Conservation (phyloP, 139 green algal species). For the Nannochloris sp. region DNA sequence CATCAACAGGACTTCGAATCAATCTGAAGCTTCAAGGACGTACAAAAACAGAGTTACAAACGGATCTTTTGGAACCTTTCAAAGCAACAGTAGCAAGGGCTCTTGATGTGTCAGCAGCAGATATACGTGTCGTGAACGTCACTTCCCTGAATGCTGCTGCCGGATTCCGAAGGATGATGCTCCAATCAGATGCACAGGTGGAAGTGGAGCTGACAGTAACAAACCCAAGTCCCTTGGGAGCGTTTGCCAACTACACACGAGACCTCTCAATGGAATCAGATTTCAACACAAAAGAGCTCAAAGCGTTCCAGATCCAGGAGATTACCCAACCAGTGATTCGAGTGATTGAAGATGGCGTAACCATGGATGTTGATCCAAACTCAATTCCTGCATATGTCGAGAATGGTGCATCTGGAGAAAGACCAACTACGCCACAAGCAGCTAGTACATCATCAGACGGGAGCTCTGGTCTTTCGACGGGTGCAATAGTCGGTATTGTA, state of each 20-base stretch:
- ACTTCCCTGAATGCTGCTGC: not conserved
- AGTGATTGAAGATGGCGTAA: not conserved
- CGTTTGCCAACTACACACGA: not conserved
- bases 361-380: conserved; percentile 5
- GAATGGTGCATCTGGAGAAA: not conserved
- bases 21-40: not conserved
- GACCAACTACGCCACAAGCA: not conserved
- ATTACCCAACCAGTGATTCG: not conserved
- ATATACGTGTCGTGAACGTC: not conserved
- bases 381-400: not conserved
- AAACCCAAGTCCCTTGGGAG: not conserved
- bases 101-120: not conserved
- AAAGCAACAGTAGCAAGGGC: not conserved
- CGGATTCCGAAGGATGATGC: not conserved
- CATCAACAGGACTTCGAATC: not conserved
- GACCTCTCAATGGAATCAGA: not conserved
- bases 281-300: not conserved
- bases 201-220: not conserved
- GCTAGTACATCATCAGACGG: not conserved
- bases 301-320: not conserved
- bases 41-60: not conserved
- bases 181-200: not conserved
- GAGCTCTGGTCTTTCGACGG: conserved; percentile 1
- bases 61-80: not conserved
- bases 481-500: conserved; percentile 13